Conservation (phyloP, 257 asterid species). For the Buddleja alternifolia region DNA sequence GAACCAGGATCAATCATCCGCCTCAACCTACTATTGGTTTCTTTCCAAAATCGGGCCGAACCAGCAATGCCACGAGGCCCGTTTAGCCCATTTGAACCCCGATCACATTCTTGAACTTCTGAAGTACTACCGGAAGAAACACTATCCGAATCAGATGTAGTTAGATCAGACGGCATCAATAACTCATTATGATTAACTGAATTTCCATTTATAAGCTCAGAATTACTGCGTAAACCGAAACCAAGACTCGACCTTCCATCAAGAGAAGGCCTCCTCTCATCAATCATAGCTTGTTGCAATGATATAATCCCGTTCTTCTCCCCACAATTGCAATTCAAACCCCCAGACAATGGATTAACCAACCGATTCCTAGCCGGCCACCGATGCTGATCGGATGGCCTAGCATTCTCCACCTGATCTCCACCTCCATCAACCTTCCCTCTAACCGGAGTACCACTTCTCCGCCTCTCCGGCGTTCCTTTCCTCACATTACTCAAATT, state of each 20-base stretch:
- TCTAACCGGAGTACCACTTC: slow-evolving; percentile 61
- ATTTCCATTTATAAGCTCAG: slow-evolving; percentile 59
- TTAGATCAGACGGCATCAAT: slow-evolving; percentile 56
- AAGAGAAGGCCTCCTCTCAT: slow-evolving; percentile 71
- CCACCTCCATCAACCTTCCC: slow-evolving; percentile 61
- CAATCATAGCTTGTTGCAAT: slow-evolving; percentile 63
- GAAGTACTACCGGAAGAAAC: slow-evolving; percentile 95
- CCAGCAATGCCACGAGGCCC: slow-evolving; percentile 70
- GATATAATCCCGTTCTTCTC: slow-evolving; percentile 47
- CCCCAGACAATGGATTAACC: slow-evolving; percentile 62
- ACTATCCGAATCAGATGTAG: slow-evolving; percentile 89
- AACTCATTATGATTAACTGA: slow-evolving; percentile 47
- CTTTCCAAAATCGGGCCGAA: slow-evolving; percentile 95
- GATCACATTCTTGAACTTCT: slow-evolving; percentile 64
- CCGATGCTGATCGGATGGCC: slow-evolving; percentile 73
- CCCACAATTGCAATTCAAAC: slow-evolving; percentile 63
- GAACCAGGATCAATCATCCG: slow-evolving; percentile 91
- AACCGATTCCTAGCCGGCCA: slow-evolving; percentile 81
- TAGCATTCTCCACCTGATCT: slow-evolving; percentile 73
- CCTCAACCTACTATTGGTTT: slow-evolving; percentile 83
- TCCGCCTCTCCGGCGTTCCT: slow-evolving; percentile 45
- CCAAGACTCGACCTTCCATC: slow-evolving; percentile 73
- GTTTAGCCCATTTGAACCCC: slow-evolving; percentile 37
- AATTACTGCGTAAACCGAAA: slow-evolving; percentile 60
- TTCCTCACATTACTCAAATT: slow-evolving; percentile 68